Evolutionary conservation across 345 rosid genomes (phyloP).

Genomic region (Adansonia digitata): DNA sequence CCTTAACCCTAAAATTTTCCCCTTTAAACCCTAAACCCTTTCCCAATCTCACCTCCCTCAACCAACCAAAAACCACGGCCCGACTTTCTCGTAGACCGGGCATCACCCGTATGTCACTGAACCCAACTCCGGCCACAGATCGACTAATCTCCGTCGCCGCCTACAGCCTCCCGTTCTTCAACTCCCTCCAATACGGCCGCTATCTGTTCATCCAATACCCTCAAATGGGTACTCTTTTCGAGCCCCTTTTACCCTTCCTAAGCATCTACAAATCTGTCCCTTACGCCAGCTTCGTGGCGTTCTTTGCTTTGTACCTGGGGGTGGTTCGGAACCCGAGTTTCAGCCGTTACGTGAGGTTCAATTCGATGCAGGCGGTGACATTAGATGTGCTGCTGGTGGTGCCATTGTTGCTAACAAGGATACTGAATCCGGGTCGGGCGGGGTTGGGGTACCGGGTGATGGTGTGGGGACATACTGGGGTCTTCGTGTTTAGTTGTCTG

Average conservation of each 20-base stretch:
- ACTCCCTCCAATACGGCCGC: conserved; percentile 79
- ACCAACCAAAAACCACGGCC: conserved; percentile 9
- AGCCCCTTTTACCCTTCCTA: conserved; percentile 68
- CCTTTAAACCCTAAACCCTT: conserved; percentile 15
- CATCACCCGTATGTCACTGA: conserved; percentile 44
- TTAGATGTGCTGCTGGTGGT: conserved; percentile 79
- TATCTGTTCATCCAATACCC: conserved; percentile 73
- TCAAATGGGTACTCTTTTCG: conserved; percentile 38
- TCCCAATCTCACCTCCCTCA: not conserved
- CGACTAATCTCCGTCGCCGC: conserved; percentile 68
- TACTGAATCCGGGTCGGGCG: conserved; percentile 59
- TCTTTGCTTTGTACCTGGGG: conserved; percentile 79
- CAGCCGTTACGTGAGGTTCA: conserved; percentile 66
- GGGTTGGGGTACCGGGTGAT: conserved; percentile 54
- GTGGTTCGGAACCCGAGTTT: conserved; percentile 73
- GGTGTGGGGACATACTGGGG: conserved; percentile 70
- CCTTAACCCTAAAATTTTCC: conserved; percentile 23
- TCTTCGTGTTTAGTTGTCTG: conserved; percentile 64
- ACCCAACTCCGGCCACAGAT: conserved; percentile 71
- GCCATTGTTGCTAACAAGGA: conserved; percentile 56
- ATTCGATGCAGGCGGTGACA: conserved; percentile 89
- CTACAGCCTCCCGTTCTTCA: conserved; percentile 85
- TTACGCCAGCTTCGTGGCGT: conserved; percentile 78
- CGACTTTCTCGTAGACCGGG: conserved; percentile 5
- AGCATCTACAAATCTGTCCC: conserved; percentile 76